phyloP scores from a whole-genome alignment of 1,284 basidiomycete genomes.

The Trametes pubescens region DNA sequence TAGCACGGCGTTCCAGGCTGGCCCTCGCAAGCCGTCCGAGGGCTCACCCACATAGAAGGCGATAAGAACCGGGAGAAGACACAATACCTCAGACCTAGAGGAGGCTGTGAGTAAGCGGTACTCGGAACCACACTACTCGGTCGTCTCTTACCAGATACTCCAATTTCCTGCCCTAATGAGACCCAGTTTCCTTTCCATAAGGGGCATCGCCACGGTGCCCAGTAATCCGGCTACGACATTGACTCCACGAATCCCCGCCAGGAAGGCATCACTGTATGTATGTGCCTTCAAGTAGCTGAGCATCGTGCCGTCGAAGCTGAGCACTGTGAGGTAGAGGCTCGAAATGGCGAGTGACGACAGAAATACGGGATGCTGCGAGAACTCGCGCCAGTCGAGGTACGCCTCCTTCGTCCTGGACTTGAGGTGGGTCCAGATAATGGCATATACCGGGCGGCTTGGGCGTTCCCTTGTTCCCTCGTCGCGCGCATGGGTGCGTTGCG shows the following conservation, averaged over 20 bases:
- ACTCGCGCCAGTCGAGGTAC: constrained; percentile 52
- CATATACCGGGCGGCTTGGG: neutral
- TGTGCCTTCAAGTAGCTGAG: constrained; percentile 56
- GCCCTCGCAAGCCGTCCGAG: constrained; percentile 31
- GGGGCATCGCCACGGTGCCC: constrained; percentile 55
- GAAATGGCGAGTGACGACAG: constrained; percentile 56
- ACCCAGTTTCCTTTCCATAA: constrained; percentile 51
- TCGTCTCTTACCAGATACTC: constrained; percentile 51
- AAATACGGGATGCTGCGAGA: constrained; percentile 55
- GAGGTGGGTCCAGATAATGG: neutral
- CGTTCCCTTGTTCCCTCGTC: neutral
- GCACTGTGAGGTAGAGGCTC: constrained; percentile 54
- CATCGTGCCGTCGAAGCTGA: constrained; percentile 59
- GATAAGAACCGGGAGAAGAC: constrained; percentile 50
- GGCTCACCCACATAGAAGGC: constrained; percentile 48
- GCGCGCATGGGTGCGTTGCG: constrained; percentile 4
- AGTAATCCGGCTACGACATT: constrained; percentile 54
- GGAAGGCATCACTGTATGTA: constrained; percentile 56
- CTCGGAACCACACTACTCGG: neutral
- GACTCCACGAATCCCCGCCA: constrained; percentile 61
- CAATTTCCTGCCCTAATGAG: constrained; percentile 57
- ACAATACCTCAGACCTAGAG: constrained; percentile 49
- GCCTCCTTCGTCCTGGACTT: constrained; percentile 15
- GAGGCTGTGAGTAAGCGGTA: neutral
- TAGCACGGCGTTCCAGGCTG: constrained; percentile 47